Base-by-base conservation (phyloP, 257 asterid genomes). In the Primulina eburnea region DNA sequence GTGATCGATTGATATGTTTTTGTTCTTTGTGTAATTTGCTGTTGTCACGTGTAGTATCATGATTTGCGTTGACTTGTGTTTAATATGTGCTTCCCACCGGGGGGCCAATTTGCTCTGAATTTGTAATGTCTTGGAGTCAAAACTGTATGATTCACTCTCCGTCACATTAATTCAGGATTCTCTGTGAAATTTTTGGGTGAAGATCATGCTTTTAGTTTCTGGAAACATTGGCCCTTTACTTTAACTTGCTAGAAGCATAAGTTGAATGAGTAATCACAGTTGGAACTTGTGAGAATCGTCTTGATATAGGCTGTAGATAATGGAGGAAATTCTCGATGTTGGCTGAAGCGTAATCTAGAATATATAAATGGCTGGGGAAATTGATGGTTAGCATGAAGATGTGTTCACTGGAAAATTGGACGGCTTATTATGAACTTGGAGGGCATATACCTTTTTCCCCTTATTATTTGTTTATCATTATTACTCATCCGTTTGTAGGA, bases 341-440 rank as follows among this genome's bases (percentile, higher is more conserved):
- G 35, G 14, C 28, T 3, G 17, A 11, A 43, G 53, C n/a, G 2
- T 43, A 11, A 43, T 11, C n/a, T 43, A 7, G 20, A 47, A 47
- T 34, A 7, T 34, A 6, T 47, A 4, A 43, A 43, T 1, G 7
- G 21, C 52, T 21, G 14, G 5, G 30, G 62, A 60, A 47, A 59
- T 18, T 63, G 67, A 34, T 59, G 58, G 33, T 52, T 40, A 43
- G 6, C 10, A 43, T 40, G 43, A 56, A 69, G 29, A 35, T 73
- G 33, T 58, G 55, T 33, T 43, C 8, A 3, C 12, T 33, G 29
- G 20, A 7, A 68, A 47, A 56, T 50, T 56, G 50, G 16, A 38
- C 3, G 8, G 28, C 16, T 55, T n/a, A 28, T 38, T 69, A 20
- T 5, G 18, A 10, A 20, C 58, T 20, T 29, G 12, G 33, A 16